phyloP scores from a whole-genome alignment of 2,329 filamentous ascomycete species.

The Zymoseptoria brevis region DNA sequence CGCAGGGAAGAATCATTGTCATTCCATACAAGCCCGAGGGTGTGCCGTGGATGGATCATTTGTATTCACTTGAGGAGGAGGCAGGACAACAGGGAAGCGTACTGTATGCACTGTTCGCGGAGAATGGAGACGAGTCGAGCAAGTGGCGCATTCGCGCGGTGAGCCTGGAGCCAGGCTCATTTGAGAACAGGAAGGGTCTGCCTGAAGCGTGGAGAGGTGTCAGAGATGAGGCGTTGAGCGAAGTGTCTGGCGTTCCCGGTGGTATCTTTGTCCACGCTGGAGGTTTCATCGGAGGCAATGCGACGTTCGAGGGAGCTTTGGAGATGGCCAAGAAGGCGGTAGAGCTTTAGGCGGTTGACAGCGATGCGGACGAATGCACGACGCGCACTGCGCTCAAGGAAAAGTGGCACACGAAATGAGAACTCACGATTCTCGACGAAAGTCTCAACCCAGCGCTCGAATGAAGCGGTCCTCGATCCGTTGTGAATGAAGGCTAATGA shows the following conservation, averaged over 20 bases:
- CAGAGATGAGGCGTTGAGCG: slow-evolving; percentile 75
- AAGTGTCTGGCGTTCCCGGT: slow-evolving; percentile 59
- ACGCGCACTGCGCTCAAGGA: no score
- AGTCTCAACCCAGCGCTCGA: not conserved
- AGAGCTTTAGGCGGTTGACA: slow-evolving; percentile 28
- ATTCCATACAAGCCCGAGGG: slow-evolving; percentile 56
- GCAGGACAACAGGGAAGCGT: slow-evolving; percentile 45
- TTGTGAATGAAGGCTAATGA: not conserved
- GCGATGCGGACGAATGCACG: no score
- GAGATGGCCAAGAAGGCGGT: slow-evolving; percentile 76
- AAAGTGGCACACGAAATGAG: not conserved
- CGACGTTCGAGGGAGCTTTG: slow-evolving; percentile 78
- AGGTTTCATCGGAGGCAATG: slow-evolving; percentile 94
- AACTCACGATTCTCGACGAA: not conserved
- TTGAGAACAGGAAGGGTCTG: slow-evolving; percentile 83
- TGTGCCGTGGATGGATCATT: slow-evolving; percentile 92
- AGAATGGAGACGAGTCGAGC: slow-evolving; percentile 63
- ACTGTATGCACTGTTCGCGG: slow-evolving; percentile 85
- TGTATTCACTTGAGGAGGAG: slow-evolving; percentile 76
- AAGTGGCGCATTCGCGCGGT: slow-evolving; percentile 95
- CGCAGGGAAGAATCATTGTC: slow-evolving; percentile 71
- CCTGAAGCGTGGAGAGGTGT: slow-evolving; percentile 89
- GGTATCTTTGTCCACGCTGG: slow-evolving; percentile 89
- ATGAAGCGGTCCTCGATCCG: not conserved
- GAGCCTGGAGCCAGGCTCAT: slow-evolving; percentile 75